Percentiles rank a stretch among this genome's conserved stretches.
Conservation (phyloP, 2,329 filamentous ascomycete species). For the Hymenoscyphus fructigenus region DNA sequence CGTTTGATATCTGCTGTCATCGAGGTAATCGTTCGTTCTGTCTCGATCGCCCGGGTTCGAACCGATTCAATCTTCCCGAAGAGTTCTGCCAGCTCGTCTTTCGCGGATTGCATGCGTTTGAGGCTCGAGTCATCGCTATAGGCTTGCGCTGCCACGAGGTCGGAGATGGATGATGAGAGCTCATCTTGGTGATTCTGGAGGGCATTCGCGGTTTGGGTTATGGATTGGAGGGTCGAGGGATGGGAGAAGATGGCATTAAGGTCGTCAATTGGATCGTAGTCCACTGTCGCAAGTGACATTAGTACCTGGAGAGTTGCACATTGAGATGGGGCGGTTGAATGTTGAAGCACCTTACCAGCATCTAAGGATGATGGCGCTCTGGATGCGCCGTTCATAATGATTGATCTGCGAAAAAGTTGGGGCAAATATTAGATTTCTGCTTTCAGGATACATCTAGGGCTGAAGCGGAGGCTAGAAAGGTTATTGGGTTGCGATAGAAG, state of each 20-base stretch:
- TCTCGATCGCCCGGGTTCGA: slow-evolving; percentile 82
- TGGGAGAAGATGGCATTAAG: slow-evolving; percentile 93
- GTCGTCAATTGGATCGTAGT: slow-evolving; percentile 92
- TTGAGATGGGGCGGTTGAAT: neutral
- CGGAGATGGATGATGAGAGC: slow-evolving; percentile 73
- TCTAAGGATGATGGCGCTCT: slow-evolving; percentile 34
- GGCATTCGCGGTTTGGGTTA: slow-evolving; percentile 69
- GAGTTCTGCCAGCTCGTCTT: slow-evolving; percentile 82
- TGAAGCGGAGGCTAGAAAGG: neutral
- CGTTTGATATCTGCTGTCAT: slow-evolving; percentile 99
- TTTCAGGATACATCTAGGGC: slow-evolving; percentile 10
- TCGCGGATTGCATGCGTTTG: slow-evolving; percentile 85
- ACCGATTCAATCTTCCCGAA: slow-evolving; percentile 96
- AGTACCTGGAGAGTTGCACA: slow-evolving; percentile 16
- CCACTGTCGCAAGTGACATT: slow-evolving; percentile 46
- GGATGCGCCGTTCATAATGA: slow-evolving; percentile 36
- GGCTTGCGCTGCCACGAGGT: slow-evolving; percentile 72
- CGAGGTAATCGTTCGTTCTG: slow-evolving; percentile 91
- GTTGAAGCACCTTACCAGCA: slow-evolving; percentile 32
- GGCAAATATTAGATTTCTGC: neutral
- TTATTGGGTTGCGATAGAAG: neutral
- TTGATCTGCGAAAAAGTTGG: neutral
- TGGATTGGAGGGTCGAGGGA: slow-evolving; percentile 77
- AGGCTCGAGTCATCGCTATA: slow-evolving; percentile 85
- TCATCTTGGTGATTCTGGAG: slow-evolving; percentile 78